These are phyloP conservation scores for Barnettozyma californica DNA, from an alignment of 805 yeast genomes.

Conservation along the genomic window DNA sequence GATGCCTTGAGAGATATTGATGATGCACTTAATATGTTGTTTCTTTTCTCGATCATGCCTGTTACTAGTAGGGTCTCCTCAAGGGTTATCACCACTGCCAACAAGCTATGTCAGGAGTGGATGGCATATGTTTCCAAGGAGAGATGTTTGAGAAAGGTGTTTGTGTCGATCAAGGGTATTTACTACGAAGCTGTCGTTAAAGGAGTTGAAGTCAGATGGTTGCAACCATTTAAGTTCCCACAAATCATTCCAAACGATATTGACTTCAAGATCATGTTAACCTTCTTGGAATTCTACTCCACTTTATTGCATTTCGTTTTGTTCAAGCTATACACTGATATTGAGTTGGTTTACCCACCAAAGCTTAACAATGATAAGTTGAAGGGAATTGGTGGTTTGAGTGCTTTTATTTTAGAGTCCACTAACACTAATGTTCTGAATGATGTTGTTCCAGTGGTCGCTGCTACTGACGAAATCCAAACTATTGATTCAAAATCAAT, in stretches of 20 bases:
- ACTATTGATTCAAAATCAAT: conserved; percentile 39
- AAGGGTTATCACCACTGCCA: conserved; percentile 83
- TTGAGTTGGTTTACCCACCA: conserved; percentile 89
- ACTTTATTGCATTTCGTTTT: conserved; percentile 85
- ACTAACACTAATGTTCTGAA: conserved; percentile 24
- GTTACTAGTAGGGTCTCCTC: conserved; percentile 81
- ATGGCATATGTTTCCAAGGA: conserved; percentile 87
- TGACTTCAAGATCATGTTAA: conserved; percentile 94
- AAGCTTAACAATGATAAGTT: conserved; percentile 59
- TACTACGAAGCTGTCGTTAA: conserved; percentile 85
- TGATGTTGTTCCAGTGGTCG: conserved; percentile 17
- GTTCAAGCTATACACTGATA: conserved; percentile 79
- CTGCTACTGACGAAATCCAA: conserved; percentile 28
- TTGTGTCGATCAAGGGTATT: conserved; percentile 95
- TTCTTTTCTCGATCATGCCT: conserved; percentile 90
- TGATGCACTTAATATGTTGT: conserved; percentile 93
- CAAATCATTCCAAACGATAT: conserved; percentile 91
- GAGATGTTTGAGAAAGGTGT: conserved; percentile 76
- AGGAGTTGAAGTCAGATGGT: conserved; percentile 95
- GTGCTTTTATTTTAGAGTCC: conserved; percentile 71
- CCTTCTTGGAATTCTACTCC: conserved; percentile 93
- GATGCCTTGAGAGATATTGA: conserved; percentile 93
- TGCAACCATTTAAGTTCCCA: conserved; percentile 95
- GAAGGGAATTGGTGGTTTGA: conserved; percentile 86
- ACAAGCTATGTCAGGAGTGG: conserved; percentile 88